These are phyloP conservation scores for Pyrus communis DNA, from an alignment of 306 rosid genomes.

Conservation along the genomic window DNA sequence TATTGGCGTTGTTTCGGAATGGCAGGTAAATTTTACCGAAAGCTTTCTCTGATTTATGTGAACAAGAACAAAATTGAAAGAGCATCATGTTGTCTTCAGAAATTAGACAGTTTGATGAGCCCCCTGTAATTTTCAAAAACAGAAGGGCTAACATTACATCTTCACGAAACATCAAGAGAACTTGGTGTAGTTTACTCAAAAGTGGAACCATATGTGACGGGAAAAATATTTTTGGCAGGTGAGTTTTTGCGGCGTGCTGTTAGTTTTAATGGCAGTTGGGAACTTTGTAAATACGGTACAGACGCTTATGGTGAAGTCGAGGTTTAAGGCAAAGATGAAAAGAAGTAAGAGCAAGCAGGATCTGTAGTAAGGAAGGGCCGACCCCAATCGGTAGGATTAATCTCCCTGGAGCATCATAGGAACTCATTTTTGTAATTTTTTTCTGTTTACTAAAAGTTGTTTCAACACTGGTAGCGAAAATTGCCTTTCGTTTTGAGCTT, in stretches of 20 bases:
- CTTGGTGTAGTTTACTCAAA: neutral
- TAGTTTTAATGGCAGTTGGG: slow-evolving; percentile 87
- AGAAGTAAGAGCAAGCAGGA: slow-evolving; percentile 87
- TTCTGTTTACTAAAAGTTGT: neutral
- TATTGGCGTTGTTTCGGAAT: slow-evolving; percentile 62
- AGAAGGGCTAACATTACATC: neutral
- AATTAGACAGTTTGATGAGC: neutral
- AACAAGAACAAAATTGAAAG: neutral
- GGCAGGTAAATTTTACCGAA: slow-evolving; percentile 68
- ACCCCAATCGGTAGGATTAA: slow-evolving; percentile 1
- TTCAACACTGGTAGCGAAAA: neutral
- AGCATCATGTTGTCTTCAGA: neutral
- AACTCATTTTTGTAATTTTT: slow-evolving; percentile 14
- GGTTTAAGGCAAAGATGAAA: slow-evolving; percentile 96
- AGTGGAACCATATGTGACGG: neutral
- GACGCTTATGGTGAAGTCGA: slow-evolving; percentile 74
- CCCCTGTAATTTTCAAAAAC: neutral
- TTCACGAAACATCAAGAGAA: neutral
- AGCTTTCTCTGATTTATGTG: slow-evolving; percentile 2
- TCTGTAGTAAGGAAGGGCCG: slow-evolving; percentile 29
- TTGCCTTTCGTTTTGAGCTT: slow-evolving; percentile 5
- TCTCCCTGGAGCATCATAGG: slow-evolving; percentile 8
- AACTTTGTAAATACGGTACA: slow-evolving; percentile 86
- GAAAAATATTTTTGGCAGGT: slow-evolving; percentile 53
- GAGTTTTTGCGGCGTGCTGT: slow-evolving; percentile 67